phyloP scores from a whole-genome alignment of 768 basidiomycete species.

The Russula sp. region DNA sequence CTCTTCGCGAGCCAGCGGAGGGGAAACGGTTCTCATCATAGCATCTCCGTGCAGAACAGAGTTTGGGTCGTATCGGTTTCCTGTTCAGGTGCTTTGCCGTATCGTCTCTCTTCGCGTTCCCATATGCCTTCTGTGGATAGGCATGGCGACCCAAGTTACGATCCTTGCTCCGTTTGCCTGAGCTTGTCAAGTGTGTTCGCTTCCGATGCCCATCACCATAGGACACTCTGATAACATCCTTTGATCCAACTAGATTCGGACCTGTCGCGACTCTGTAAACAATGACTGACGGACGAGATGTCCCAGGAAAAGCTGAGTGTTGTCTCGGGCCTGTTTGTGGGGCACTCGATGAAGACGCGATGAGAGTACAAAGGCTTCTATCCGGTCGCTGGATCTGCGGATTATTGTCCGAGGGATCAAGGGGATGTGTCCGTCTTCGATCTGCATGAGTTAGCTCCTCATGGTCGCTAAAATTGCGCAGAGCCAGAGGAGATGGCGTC shows the following conservation, averaged over 20 bases:
- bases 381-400: not conserved
- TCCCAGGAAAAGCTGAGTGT: not conserved
- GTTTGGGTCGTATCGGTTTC: not conserved
- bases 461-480: not conserved
- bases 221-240: constrained; percentile 12
- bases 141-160: not conserved
- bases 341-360: not conserved
- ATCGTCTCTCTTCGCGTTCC: not conserved
- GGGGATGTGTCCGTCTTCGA: not conserved
- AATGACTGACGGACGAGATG: constrained; percentile 8
- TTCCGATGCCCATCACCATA: constrained; percentile 11
- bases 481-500: not conserved
- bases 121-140: not conserved
- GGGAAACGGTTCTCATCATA: not conserved
- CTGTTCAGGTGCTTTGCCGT: not conserved
- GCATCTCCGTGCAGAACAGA: not conserved
- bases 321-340: not conserved
- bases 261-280: constrained; percentile 15
- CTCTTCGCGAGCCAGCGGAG: not conserved
- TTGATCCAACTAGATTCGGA: constrained; percentile 4
- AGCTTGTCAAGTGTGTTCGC: not conserved
- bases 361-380: not conserved
- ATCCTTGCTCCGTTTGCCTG: not conserved
- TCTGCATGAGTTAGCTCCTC: not conserved
- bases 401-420: not conserved